These are phyloP conservation scores for Xylaria nigripes DNA, from an alignment of 495 filamentous ascomycete genomes.

Conservation along the genomic window DNA sequence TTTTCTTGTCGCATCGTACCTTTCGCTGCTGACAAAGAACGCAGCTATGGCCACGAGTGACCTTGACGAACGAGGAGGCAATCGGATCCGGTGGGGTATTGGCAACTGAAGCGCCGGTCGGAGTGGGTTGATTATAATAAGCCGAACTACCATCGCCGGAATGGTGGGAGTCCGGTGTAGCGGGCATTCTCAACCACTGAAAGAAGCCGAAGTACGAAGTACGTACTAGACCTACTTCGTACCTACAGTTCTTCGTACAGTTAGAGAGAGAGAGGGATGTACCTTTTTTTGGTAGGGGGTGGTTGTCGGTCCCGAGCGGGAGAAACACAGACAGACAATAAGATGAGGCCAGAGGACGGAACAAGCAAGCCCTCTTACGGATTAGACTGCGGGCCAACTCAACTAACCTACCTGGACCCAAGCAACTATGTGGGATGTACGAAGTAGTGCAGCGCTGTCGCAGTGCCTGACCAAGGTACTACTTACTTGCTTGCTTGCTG, in stretches of 20 bases:
- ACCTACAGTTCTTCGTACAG: too few species aligned
- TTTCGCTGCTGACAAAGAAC: constrained; percentile 59
- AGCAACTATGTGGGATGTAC: too few species aligned
- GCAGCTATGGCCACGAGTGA: constrained; percentile 52
- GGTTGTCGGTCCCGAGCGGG: constrained; percentile 23
- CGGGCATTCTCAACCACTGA: constrained; percentile 21
- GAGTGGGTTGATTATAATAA: constrained; percentile 25
- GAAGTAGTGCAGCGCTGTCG: too few species aligned
- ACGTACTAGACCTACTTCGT: too few species aligned
- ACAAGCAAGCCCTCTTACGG: neutral
- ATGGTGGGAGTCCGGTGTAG: constrained; percentile 29
- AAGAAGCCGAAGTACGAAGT: neutral
- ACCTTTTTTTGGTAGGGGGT: too few species aligned
- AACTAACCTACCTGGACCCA: too few species aligned
- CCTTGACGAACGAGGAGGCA: constrained; percentile 37
- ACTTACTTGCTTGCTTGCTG: too few species aligned
- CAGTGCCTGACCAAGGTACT: too few species aligned
- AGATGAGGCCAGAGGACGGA: neutral
- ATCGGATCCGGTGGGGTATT: constrained; percentile 23
- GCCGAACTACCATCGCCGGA: constrained; percentile 21
- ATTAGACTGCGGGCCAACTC: too few species aligned
- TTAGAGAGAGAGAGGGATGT: too few species aligned
- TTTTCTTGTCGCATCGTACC: constrained; percentile 57
- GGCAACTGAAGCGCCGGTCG: constrained; percentile 29
- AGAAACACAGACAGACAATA: constrained; percentile 12